phyloP scores from a whole-genome alignment of 75 land plant genomes.

The Selaginella moellendorffii region DNA sequence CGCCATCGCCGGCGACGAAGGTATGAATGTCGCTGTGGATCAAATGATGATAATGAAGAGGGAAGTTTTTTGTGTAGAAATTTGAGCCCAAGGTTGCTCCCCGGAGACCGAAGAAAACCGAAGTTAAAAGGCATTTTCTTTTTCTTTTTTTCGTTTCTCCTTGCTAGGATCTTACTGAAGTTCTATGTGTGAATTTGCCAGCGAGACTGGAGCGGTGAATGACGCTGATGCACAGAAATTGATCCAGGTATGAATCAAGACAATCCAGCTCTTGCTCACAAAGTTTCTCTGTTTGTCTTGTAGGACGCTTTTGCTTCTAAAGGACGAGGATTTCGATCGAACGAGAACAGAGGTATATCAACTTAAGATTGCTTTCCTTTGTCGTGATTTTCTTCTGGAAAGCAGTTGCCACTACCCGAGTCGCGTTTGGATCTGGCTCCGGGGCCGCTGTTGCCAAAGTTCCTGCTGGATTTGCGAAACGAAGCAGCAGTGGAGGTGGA shows the following conservation, averaged over 20 bases:
- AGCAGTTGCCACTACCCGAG: conserved; percentile 37
- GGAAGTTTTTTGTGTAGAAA: no score
- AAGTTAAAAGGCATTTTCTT: neutral
- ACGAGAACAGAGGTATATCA: conserved; percentile 7
- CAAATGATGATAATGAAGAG: no score
- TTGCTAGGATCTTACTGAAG: no score
- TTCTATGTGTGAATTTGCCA: no score
- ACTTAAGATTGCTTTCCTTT: neutral
- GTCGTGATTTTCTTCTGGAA: neutral
- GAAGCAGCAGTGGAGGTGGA: conserved; percentile 11
- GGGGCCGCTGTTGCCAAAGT: conserved; percentile 13
- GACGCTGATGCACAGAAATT: conserved; percentile 11
- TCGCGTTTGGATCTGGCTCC: conserved; percentile 53
- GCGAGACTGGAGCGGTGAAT: conserved; percentile 4
- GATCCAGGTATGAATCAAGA: conserved; percentile 10
- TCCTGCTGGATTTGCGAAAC: neutral
- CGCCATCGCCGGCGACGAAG: no score
- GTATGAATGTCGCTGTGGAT: no score
- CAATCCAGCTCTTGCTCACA: neutral
- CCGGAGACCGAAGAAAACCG: conserved; percentile 15
- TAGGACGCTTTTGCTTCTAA: neutral
- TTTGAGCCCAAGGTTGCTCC: conserved; percentile 24
- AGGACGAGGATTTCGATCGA: neutral
- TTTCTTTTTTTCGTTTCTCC: neutral
- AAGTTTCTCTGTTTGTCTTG: neutral